Evolutionary conservation across 306 rosid genomes (phyloP), one percentile per base, ranked within the genome.

Genomic region (Quercus gilva): DNA sequence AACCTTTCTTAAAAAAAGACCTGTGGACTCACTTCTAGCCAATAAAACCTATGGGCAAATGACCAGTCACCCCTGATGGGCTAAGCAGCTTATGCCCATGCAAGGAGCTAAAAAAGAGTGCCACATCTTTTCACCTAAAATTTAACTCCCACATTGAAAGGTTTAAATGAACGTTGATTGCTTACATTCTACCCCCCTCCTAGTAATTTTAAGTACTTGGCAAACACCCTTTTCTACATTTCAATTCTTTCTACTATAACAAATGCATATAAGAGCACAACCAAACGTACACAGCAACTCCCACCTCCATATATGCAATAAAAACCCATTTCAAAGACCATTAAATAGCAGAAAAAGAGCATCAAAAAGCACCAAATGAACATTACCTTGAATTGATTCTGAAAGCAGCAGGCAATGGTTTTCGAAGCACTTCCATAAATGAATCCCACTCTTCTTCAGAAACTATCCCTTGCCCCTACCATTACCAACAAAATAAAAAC

Each of bases 321-420:
- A 41, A 55, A 63, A 31, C 55, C 7, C 35, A 53, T 4, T 15
- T 10, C 72, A 67, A 9, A 35, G 1, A 5, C 45, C 52, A 37
- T 37, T 3, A 41, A 41, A 41, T 41, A 41, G 45, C 2, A 41
- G 45, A 8, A 41, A 2, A 41, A 41, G 12, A 69, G 7, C 12
- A 43, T 15, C 17, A 26, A 2, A 41, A 57, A 11, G 8, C 9
- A 17, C 26, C 37, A 55, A 55, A 49, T 23, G 45, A 20, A 69
- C 15, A 75, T 64, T 64, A 91, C 99, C 97, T 95, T 18, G 99
- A 87, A 69, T 95, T 95, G 77, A 95, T 95, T 85, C 99, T 78
- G 63, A 95, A 95, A 52, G 93, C 85, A 25, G 98, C 98, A 2
- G 98, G 98, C 88, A 95, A 84, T 23, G 98, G 94, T 76, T 90